Base-by-base conservation (phyloP, 768 basidiomycete species). In the Filobasidium wieringae region DNA sequence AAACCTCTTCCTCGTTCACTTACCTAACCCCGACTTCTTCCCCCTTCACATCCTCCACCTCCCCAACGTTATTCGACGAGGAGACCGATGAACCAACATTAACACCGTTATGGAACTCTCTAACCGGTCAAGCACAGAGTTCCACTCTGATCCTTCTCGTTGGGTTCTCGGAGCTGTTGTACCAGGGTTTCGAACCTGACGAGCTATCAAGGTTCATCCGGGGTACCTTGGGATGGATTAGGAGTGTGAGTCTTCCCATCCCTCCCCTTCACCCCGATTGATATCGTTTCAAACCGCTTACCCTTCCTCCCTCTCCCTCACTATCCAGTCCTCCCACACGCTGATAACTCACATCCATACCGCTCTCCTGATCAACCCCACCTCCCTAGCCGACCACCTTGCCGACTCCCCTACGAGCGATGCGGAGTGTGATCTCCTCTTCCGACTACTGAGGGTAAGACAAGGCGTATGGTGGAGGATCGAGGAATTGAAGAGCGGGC, bases 391-490 rank as follows among this genome's bases (percentile, higher is more conserved):
- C 14, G 43, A 60, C 56, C 30, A 22, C 52, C 27, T 50, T 22
- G 31, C 62, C 15, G 24, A 4, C 40, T n/a, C 34, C n/a, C 29
- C 61, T 11, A 33, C 19, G 19, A 39, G 34, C 5, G 50, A 31
- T 29, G 50, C 27, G 7, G 62, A 66, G 12, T 15, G 32, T 1
- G 67, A 68, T 15, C 59, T 71, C 3, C 53, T 72, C 12, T 55
- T 64, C 19, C 51, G 63, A 15, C 34, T 72, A 8, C 29, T 66
- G 1, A 56, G 68, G 26, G n/a, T 67, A 24, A 64, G 64, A 17
- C 58, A 59, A 19, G 65, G 65, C 0, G 51, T 53, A 15, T 72
- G 69, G 69, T 69, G 67, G 67, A 60, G 71, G n/a, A 49, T 72
- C 7, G 50, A 57, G 12, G 60, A 63, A 15, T 59, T 72, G 2